phyloP scores from a whole-genome alignment of 2,329 filamentous ascomycete genomes.

The Colletotrichum godetiae region DNA sequence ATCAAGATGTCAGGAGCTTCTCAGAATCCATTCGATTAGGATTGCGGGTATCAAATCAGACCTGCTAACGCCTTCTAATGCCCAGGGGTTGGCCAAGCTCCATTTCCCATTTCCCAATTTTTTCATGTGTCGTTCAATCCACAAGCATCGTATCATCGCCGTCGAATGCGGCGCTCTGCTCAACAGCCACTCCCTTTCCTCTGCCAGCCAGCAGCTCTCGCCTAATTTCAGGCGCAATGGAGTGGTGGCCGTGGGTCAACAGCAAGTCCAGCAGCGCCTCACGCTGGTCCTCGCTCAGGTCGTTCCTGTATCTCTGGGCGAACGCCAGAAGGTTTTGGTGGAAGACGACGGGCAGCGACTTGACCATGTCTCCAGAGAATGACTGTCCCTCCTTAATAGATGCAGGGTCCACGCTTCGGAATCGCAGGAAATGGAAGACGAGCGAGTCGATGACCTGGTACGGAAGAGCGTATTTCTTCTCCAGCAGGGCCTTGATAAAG shows the following conservation, averaged over 20 bases:
- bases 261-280: slow-evolving; percentile 91
- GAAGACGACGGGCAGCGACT: slow-evolving; percentile 90
- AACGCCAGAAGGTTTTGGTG: slow-evolving; percentile 94
- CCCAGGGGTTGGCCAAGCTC: slow-evolving; percentile 30
- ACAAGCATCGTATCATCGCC: slow-evolving; percentile 95
- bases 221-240: slow-evolving; percentile 91
- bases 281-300: slow-evolving; percentile 94
- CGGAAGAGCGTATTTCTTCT: slow-evolving; percentile 97
- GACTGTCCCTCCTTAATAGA: slow-evolving; percentile 62
- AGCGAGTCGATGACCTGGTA: slow-evolving; percentile 94
- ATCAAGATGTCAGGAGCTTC: background rate
- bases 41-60: slow-evolving; percentile 38
- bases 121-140: slow-evolving; percentile 51
- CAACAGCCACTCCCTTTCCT: slow-evolving; percentile 80
- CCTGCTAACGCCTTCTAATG: slow-evolving; percentile 36
- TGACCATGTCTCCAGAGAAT: slow-evolving; percentile 59
- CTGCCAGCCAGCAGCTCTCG: slow-evolving; percentile 89
- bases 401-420: slow-evolving; percentile 76
- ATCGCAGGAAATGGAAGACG: slow-evolving; percentile 96
- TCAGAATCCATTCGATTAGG: slow-evolving; percentile 35
- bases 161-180: slow-evolving; percentile 67
- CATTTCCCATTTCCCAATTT: slow-evolving; percentile 28
- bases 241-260: slow-evolving; percentile 83
- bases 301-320: slow-evolving; percentile 93
- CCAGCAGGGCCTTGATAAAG: slow-evolving; percentile 91